Conservation (phyloP, 345 rosid genomes). For the Pugionium dolabratum region DNA sequence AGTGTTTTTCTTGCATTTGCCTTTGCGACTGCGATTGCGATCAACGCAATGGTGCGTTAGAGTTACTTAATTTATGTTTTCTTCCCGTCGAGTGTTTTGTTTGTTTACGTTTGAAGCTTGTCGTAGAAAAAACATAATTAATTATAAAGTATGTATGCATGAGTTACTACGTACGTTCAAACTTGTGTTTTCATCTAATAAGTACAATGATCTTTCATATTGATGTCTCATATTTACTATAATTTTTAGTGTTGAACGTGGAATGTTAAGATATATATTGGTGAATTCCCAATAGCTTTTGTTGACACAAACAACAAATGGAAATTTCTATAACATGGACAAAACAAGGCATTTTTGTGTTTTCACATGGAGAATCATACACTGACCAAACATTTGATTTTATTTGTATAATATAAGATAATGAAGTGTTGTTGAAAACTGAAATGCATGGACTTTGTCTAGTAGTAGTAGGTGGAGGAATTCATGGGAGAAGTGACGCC, state of each 20-base stretch:
- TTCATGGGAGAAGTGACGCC: conserved; percentile 25
- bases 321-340: background rate
- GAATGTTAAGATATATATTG: background rate
- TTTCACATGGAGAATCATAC: background rate
- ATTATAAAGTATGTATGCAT: conserved; percentile 21
- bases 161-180: conserved; percentile 8
- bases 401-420: background rate
- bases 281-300: background rate
- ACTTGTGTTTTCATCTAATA: background rate
- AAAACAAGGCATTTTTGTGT: background rate
- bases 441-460: conserved; percentile 29
- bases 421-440: conserved; percentile 6
- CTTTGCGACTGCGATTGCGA: conserved; percentile 16
- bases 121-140: conserved; percentile 23
- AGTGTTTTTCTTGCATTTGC: conserved; percentile 4
- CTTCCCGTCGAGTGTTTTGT: conserved; percentile 18
- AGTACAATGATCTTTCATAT: background rate
- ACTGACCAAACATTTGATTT: background rate
- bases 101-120: conserved; percentile 25
- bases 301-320: background rate
- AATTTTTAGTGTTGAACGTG: background rate
- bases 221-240: background rate
- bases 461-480: conserved; percentile 34
- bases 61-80: background rate
- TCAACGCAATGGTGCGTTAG: conserved; percentile 23